A percentile compares a stretch with the other conserved stretches of the same genome.
These are phyloP conservation scores for Colletotrichum sp. DNA, from an alignment of 2,329 filamentous ascomycete species.

Conservation along the genomic window DNA sequence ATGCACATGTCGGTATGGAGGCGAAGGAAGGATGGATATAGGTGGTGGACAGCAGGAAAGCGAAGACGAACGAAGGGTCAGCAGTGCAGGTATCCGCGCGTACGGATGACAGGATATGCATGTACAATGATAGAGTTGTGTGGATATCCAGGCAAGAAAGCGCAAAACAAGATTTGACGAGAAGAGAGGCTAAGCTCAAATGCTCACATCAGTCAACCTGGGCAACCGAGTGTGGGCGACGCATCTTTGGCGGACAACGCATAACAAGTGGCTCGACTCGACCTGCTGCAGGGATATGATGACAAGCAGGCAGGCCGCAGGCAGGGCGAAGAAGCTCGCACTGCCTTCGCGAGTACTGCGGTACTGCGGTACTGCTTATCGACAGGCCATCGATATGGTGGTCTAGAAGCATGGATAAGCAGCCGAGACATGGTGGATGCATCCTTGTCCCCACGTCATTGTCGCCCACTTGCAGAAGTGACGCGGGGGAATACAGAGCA, in stretches of 20 bases:
- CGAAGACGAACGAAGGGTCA: not conserved
- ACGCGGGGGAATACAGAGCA: not conserved
- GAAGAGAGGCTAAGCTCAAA: not conserved
- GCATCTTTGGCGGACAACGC: not conserved
- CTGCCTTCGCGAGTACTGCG: not conserved
- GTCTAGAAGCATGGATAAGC: not conserved
- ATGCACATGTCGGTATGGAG: not conserved
- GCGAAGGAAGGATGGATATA: not conserved
- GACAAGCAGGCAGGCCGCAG: not conserved
- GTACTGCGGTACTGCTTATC: not conserved
- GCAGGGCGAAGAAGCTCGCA: not conserved
- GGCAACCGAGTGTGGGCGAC: not conserved
- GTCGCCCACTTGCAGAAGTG: not conserved
- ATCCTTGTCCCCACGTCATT: constrained; percentile 16
- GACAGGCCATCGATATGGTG: not conserved
- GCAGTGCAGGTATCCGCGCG: not conserved
- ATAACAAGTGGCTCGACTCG: not conserved
- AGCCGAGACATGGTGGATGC: not conserved
- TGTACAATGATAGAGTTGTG: not conserved
- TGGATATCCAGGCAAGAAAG: not conserved
- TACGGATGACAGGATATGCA: not conserved
- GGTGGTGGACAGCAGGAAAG: not conserved
- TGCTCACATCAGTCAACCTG: not conserved
- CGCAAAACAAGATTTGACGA: constrained; percentile 7
- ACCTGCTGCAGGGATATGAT: not conserved